Conservation (phyloP, 73 alveolate species). For the Paramecium primaurelia region DNA sequence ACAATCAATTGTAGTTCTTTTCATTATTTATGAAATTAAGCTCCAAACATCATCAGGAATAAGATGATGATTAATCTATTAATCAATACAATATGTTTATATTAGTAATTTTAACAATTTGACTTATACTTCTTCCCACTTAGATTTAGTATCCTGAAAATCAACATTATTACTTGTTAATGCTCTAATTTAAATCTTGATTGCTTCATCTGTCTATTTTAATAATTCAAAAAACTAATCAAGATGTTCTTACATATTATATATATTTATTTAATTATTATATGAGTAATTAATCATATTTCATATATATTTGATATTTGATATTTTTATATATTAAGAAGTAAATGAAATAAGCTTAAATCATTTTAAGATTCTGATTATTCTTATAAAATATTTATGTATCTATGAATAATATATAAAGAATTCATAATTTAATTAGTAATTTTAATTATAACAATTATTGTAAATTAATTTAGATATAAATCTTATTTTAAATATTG, state of each 20-base stretch:
- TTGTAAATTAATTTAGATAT: too few species aligned
- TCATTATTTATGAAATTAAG: not conserved
- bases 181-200: not conserved
- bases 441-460: too few species aligned
- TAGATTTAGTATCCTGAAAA: not conserved
- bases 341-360: too few species aligned
- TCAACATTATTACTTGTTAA: not conserved
- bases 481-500: too few species aligned
- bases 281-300: not conserved
- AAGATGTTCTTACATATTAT: not conserved
- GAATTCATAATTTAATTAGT: too few species aligned
- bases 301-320: too few species aligned
- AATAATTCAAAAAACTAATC: not conserved
- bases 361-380: too few species aligned
- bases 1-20: not conserved
- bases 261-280: not conserved
- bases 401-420: too few species aligned
- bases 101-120: not conserved
- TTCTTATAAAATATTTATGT: too few species aligned
- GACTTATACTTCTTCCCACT: not conserved
- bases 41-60: constrained; percentile 15
- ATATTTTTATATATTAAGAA: too few species aligned
- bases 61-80: not conserved
- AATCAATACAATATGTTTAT: not conserved
- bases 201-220: not conserved